Evolutionary conservation across 2,329 filamentous ascomycete species (phyloP).

Genomic region (Ophiocordyceps unilateralis): DNA sequence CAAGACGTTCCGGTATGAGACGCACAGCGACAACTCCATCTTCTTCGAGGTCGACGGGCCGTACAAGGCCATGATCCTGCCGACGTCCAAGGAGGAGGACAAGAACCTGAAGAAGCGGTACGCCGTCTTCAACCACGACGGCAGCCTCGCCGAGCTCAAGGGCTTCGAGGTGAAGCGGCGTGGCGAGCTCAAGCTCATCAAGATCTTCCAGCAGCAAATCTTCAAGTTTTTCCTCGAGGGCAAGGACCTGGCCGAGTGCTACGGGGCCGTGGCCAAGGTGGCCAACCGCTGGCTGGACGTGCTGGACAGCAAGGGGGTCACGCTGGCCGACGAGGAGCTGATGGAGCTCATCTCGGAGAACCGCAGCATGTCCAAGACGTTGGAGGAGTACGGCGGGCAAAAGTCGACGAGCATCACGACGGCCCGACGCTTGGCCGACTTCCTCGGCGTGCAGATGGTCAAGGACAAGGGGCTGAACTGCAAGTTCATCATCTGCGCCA

Average conservation of each 20-base stretch:
- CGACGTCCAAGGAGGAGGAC: slow-evolving; percentile 95
- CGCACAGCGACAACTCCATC: slow-evolving; percentile 95
- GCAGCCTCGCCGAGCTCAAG: slow-evolving; percentile 85
- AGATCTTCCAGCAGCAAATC: slow-evolving; percentile 97
- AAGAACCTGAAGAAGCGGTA: slow-evolving; percentile 99
- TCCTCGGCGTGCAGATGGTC: slow-evolving; percentile 94
- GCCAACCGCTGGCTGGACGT: slow-evolving; percentile 97
- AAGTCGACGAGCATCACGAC: slow-evolving; percentile 99
- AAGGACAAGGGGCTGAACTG: slow-evolving; percentile 98
- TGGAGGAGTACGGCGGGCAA: slow-evolving; percentile 88
- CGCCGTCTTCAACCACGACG: slow-evolving; percentile 96
- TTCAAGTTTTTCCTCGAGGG: slow-evolving; percentile 99
- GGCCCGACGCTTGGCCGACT: slow-evolving; percentile 84
- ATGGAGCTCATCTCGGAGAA: slow-evolving; percentile 99
- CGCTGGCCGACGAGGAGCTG: slow-evolving; percentile 85
- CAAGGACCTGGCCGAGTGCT: slow-evolving; percentile 71
- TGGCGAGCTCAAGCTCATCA: slow-evolving; percentile 97
- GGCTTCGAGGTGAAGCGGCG: slow-evolving; percentile 95
- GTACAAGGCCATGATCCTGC: slow-evolving; percentile 92
- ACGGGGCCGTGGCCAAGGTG: slow-evolving; percentile 79
- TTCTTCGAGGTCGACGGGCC: slow-evolving; percentile 99
- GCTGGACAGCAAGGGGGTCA: slow-evolving; percentile 70
- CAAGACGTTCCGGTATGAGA: slow-evolving; percentile 76
- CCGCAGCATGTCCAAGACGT: slow-evolving; percentile 89
- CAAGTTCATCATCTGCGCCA: slow-evolving; percentile 95